Evolutionary conservation across 2,329 filamentous ascomycete species (phyloP).

Genomic region (Pochonia chlamydosporia): DNA sequence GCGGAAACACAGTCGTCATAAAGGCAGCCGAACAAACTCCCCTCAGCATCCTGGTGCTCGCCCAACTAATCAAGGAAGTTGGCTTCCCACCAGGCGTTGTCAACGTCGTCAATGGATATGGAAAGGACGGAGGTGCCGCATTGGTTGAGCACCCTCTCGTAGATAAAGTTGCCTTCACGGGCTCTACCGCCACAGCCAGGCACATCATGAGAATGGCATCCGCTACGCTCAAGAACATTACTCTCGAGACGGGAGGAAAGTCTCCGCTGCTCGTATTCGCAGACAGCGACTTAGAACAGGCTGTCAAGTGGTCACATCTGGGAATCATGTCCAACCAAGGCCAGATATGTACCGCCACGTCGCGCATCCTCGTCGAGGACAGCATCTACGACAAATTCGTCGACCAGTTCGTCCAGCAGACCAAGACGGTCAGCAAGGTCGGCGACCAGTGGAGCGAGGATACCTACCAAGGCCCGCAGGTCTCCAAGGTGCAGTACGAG

Average conservation of each 20-base stretch:
- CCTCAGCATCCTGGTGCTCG: constrained; percentile 56
- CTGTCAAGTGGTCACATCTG: constrained; percentile 66
- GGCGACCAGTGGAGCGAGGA: constrained; percentile 64
- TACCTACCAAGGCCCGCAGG: constrained; percentile 70
- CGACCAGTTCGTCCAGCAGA: constrained; percentile 50
- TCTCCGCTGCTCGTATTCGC: constrained; percentile 69
- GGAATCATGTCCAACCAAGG: constrained; percentile 55
- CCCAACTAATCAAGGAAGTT: constrained; percentile 60
- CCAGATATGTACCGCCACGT: constrained; percentile 55
- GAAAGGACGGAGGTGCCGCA: constrained; percentile 66
- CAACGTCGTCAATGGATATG: constrained; percentile 69
- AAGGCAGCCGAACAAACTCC: constrained; percentile 70
- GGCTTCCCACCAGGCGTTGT: constrained; percentile 68
- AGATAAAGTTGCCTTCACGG: constrained; percentile 73
- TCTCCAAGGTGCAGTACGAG: constrained; percentile 65
- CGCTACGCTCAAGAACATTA: constrained; percentile 69
- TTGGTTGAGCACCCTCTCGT: constrained; percentile 44
- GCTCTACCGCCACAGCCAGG: constrained; percentile 62
- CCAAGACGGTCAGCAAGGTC: constrained; percentile 54
- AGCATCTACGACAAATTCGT: constrained; percentile 58
- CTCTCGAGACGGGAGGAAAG: constrained; percentile 69
- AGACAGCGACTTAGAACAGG: constrained; percentile 65
- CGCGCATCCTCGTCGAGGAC: constrained; percentile 59
- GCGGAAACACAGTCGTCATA: constrained; percentile 50
- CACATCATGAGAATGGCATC: constrained; percentile 69